phyloP scores from a whole-genome alignment of 495 filamentous ascomycete genomes.

The Oidiodendron maius region DNA sequence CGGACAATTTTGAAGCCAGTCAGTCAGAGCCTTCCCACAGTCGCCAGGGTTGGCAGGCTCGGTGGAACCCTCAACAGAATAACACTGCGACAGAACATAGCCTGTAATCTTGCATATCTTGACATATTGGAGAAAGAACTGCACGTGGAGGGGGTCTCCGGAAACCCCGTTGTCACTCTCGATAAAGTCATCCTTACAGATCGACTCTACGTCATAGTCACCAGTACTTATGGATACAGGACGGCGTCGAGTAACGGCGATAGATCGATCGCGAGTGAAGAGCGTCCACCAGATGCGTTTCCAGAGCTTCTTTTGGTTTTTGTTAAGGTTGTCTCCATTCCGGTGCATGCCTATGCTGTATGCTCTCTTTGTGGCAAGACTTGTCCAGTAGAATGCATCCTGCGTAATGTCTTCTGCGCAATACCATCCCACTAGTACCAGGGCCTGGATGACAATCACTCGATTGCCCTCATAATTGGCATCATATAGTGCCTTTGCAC shows the following conservation, averaged over 20 bases:
- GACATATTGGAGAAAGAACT: conserved; percentile 98
- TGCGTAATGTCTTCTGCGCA: conserved; percentile 99
- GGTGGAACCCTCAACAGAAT: conserved; percentile 93
- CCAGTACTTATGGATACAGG: conserved; percentile 91
- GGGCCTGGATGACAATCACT: conserved; percentile 92
- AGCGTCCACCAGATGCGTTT: conserved; percentile 94
- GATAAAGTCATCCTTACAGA: conserved; percentile 91
- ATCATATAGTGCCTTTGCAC: conserved; percentile 94
- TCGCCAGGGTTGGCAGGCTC: conserved; percentile 96
- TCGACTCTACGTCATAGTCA: conserved; percentile 96
- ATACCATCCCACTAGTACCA: conserved; percentile 97
- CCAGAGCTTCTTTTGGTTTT: conserved; percentile 90
- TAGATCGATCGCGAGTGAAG: conserved; percentile 78
- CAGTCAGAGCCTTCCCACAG: conserved; percentile 94
- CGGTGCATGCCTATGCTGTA: conserved; percentile 98
- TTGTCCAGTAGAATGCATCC: conserved; percentile 98
- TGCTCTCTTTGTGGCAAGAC: conserved; percentile 92
- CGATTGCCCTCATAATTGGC: conserved; percentile 98
- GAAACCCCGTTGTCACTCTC: conserved; percentile 68
- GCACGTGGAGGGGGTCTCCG: conserved; percentile 84
- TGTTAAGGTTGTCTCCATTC: conserved; percentile 83
- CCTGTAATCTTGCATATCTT: conserved; percentile 99
- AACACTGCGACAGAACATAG: conserved; percentile 91
- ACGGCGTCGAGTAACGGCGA: conserved; percentile 78
- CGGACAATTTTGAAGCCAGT: conserved; percentile 97